These are phyloP conservation scores for Zasmidium citrigriseum DNA, from an alignment of 2,329 filamentous ascomycete species.

Conservation along the genomic window DNA sequence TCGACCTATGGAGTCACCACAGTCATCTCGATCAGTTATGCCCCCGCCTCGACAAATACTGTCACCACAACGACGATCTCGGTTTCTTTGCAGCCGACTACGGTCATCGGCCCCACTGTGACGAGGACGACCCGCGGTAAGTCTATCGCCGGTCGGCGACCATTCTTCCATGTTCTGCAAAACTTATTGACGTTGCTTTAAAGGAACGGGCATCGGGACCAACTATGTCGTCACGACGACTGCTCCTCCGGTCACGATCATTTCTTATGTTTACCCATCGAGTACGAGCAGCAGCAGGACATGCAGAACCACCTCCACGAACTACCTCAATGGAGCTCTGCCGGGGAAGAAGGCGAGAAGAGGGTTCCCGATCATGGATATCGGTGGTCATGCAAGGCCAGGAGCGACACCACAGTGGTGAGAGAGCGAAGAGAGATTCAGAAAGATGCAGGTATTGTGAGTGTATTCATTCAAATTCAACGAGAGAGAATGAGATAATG, in stretches of 20 bases:
- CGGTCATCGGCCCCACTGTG: conserved; percentile 21
- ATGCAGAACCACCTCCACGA: conserved; percentile 31
- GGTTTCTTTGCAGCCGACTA: conserved; percentile 15
- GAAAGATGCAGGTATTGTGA: not conserved
- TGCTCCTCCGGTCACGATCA: conserved; percentile 11
- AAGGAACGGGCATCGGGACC: not conserved
- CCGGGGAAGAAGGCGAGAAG: conserved; percentile 2
- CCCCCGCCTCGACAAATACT: conserved; percentile 25
- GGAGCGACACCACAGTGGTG: not conserved
- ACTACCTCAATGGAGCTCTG: conserved; percentile 28
- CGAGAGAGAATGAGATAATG: too few species aligned
- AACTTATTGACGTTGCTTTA: conserved; percentile 19
- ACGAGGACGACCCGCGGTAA: not conserved
- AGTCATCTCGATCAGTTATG: conserved; percentile 22
- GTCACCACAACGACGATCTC: conserved; percentile 28
- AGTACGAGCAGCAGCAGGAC: conserved; percentile 24
- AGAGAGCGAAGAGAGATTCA: not conserved
- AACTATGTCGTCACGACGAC: conserved; percentile 9
- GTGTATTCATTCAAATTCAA: not conserved
- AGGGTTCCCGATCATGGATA: not conserved
- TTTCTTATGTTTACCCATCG: conserved; percentile 10
- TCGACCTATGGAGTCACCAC: conserved; percentile 31
- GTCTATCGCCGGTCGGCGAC: conserved; percentile 6
- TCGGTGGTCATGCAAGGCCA: not conserved
- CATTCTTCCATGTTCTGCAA: conserved; percentile 24